These are phyloP conservation scores for Jatropha multifida DNA, from an alignment of 441 rosid species.

Conservation along the genomic window DNA sequence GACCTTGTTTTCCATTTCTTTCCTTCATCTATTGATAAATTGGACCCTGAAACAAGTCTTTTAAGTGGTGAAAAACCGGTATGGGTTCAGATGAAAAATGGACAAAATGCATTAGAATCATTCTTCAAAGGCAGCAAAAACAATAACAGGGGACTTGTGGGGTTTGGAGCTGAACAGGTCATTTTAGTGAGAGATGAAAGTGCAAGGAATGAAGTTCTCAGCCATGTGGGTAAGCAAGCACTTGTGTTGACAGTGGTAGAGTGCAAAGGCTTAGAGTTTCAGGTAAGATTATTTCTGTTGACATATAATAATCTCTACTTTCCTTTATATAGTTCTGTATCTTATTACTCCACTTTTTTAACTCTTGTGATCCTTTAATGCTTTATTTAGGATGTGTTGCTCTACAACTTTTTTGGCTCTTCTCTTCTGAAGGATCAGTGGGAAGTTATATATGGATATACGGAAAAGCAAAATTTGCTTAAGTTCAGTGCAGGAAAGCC, in stretches of 20 bases:
- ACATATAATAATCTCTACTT: neutral
- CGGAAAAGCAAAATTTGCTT: conserved; percentile 37
- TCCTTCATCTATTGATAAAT: conserved; percentile 34
- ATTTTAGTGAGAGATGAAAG: conserved; percentile 51
- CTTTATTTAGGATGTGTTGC: conserved; percentile 43
- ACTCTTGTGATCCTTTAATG: neutral
- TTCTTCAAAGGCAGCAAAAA: conserved; percentile 33
- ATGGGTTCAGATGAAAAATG: conserved; percentile 33
- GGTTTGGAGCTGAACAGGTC: conserved; percentile 56
- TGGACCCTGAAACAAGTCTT: conserved; percentile 41
- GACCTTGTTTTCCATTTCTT: conserved; percentile 50
- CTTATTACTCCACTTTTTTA: no score
- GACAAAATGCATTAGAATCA: conserved; percentile 29
- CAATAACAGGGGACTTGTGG: conserved; percentile 22
- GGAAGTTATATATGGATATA: conserved; percentile 48
- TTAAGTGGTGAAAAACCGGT: conserved; percentile 50
- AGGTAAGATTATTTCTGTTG: conserved; percentile 28
- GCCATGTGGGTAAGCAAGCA: conserved; percentile 44
- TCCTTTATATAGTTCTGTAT: neutral
- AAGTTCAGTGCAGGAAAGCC: conserved; percentile 17
- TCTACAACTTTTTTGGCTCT: conserved; percentile 52
- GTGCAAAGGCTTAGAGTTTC: conserved; percentile 63
- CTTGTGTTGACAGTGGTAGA: conserved; percentile 52
- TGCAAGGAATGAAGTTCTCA: conserved; percentile 36
- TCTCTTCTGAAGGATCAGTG: conserved; percentile 45